Evolutionary conservation across 495 filamentous ascomycete species (phyloP).

Genomic region (Xylaria grammica): DNA sequence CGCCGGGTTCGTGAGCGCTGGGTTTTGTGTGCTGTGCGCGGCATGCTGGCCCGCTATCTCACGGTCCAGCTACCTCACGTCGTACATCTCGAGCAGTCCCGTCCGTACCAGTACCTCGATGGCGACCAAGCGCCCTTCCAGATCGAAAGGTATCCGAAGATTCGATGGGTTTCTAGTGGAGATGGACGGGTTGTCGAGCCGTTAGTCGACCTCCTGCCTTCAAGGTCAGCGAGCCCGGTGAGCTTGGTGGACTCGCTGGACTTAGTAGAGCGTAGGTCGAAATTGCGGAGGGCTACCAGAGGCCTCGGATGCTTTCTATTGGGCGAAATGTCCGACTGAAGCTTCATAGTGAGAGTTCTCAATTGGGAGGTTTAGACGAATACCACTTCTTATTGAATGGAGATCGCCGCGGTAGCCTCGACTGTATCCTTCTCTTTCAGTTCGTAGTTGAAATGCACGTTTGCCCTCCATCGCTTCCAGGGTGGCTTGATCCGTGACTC

Average conservation of each 20-base stretch:
- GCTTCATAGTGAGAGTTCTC: no score
- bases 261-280: background rate
- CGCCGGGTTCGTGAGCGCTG: background rate
- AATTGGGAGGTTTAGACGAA: no score
- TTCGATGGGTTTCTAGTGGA: background rate
- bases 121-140: background rate
- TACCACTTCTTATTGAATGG: no score
- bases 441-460: no score
- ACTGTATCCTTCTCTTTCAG: no score
- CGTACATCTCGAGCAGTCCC: background rate
- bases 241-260: background rate
- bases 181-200: background rate
- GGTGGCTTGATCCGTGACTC: no score
- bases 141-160: background rate
- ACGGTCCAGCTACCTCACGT: background rate
- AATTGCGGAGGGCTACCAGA: background rate
- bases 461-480: no score
- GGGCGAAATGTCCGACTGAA: no score
- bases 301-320: no score
- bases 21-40: background rate
- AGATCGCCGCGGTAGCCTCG: no score
- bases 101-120: background rate
- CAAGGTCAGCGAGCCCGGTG: no score
- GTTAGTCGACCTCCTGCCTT: background rate
- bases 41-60: background rate